Conservation (phyloP, 306 rosid species). For the Quercus cerris region DNA sequence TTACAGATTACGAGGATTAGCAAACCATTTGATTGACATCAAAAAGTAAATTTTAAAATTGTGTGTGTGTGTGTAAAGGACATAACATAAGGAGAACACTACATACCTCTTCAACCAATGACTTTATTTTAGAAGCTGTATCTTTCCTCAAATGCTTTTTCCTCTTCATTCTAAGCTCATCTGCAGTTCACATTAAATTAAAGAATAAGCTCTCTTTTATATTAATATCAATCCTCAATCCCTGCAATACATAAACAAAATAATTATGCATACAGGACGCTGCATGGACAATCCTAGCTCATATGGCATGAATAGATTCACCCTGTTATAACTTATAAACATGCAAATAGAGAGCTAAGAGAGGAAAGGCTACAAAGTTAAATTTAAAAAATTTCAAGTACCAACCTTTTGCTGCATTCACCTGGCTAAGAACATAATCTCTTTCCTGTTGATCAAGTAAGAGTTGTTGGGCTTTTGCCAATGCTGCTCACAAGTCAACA, state of each 20-base stretch:
- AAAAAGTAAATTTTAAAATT: background rate
- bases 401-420: constrained; percentile 91
- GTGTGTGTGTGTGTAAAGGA: background rate
- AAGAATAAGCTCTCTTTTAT: constrained; percentile 28
- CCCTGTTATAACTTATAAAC: background rate
- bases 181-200: constrained; percentile 50
- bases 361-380: background rate
- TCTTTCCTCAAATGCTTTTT: constrained; percentile 93
- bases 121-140: constrained; percentile 91
- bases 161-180: constrained; percentile 91
- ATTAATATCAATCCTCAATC: background rate
- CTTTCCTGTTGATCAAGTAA: constrained; percentile 92
- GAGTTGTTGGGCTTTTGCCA: constrained; percentile 94
- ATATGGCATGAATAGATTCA: background rate
- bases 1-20: background rate
- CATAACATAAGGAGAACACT: constrained; percentile 12
- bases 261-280: background rate
- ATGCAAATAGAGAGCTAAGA: background rate
- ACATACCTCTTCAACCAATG: constrained; percentile 91
- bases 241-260: background rate
- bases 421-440: constrained; percentile 84
- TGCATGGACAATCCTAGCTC: background rate
- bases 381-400: constrained; percentile 2
- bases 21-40: background rate
- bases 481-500: constrained; percentile 59